Evolutionary conservation across 176 grass and related monocot species (phyloP), one percentile per base, ranked within the genome.

Genomic region (Saccharum officinarum): DNA sequence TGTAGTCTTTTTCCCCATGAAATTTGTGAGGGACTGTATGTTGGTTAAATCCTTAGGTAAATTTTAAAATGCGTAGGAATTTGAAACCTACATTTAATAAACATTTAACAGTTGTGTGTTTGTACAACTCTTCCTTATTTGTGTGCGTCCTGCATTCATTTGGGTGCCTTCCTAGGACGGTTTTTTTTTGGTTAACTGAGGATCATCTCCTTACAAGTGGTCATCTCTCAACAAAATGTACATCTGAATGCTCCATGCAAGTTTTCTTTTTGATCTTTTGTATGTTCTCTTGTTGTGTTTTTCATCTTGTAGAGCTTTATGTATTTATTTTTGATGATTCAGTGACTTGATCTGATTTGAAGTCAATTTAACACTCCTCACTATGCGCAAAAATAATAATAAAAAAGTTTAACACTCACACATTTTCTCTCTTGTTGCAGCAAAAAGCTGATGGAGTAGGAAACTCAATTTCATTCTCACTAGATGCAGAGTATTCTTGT

Each of bases 361-460:
- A 82, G 75, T 80, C 13, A 75, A 23, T 22, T 57, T 22, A 57
- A 57, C 52, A 22, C 55, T 54, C 17, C 17, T 54, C 50, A 80
- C 45, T 44, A 11, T 44, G 10, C 41, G 8, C 10, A 44, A 44
- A 44, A 44, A 28, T 28, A 28, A 28, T 28, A 28, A 28, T 11
- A 7, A 44, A 39, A 7, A 39, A 7, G 38, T 46, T 46, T 46
- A 46, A 52, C 49, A 18, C 54, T 59, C 54, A 77, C 54, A 59
- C 70, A 82, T 78, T 17, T 87, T 71, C 67, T 87, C 22, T 75
- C 36, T 60, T 83, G 64, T 60, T 87, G 86, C 92, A 98, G 97
- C 73, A 78, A 92, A 98, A 98, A 86, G 41, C 64, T 71, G 80
- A 92, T 90, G 93, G 90, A 73, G 45, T 59, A 74, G 97, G 97